phyloP scores from a whole-genome alignment of 352 stramenopile genomes.

The Thalassiosira exigua region DNA sequence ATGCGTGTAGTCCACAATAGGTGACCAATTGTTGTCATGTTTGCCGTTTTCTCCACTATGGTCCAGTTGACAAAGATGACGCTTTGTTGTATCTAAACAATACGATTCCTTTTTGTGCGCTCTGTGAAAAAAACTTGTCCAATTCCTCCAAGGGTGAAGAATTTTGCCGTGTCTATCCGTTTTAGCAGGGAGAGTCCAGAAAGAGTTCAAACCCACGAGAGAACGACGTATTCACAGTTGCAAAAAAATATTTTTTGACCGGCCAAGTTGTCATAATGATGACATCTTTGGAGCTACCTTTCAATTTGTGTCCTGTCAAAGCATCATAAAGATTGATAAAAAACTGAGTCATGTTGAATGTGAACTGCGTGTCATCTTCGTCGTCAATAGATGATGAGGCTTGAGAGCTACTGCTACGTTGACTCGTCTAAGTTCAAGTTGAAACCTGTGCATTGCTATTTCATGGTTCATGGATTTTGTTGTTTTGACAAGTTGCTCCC shows the following conservation, averaged over 20 bases:
- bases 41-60: background rate
- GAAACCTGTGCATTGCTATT: background rate
- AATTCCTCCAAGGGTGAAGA: background rate
- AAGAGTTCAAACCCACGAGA: conserved; percentile 2
- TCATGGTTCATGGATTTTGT: background rate
- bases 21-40: background rate
- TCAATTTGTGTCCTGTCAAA: conserved; percentile 23
- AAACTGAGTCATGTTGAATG: conserved; percentile 7
- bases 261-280: conserved; percentile 1
- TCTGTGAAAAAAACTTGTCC: background rate
- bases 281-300: conserved; percentile 2
- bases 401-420: background rate
- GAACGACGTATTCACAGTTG: conserved; percentile 1
- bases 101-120: background rate
- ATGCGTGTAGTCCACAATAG: background rate
- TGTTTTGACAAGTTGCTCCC: background rate
- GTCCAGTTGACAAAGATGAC: background rate
- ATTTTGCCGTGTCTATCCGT: background rate
- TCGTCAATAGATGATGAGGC: background rate
- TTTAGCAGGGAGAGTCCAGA: background rate
- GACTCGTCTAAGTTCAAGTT: background rate
- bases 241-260: background rate
- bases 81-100: background rate
- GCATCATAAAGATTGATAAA: conserved; percentile 9
- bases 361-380: background rate